Conservation (phyloP, 139 green algal species). For the Choricystis sp. region DNA sequence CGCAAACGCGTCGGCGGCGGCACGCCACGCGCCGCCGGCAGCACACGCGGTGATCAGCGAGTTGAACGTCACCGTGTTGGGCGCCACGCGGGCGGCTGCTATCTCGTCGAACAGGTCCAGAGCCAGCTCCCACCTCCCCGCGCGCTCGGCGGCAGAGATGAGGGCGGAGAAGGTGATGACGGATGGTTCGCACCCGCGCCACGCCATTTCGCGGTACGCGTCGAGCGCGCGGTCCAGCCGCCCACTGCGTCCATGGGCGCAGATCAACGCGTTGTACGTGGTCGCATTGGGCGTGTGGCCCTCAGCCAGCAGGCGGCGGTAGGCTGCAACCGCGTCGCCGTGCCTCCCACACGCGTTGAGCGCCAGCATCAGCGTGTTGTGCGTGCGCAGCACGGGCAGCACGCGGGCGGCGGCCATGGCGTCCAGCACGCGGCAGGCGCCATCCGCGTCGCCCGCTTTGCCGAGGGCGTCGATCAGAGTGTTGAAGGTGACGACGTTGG, state of each 20-base stretch:
- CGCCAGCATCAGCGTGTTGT: slow-evolving; percentile 74
- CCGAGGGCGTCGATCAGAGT: slow-evolving; percentile 55
- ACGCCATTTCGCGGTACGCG: slow-evolving; percentile 52
- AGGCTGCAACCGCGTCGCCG: slow-evolving; percentile 35
- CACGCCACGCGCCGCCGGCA: slow-evolving; percentile 33
- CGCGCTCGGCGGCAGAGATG: slow-evolving; percentile 47
- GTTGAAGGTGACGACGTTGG: slow-evolving; percentile 46
- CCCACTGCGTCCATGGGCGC: slow-evolving; percentile 42
- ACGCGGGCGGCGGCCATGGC: slow-evolving; percentile 39
- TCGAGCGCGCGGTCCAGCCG: slow-evolving; percentile 25
- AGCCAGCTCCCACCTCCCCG: slow-evolving; percentile 18
- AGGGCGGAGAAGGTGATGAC: slow-evolving; percentile 71
- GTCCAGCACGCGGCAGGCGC: slow-evolving; percentile 22
- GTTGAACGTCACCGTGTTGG: slow-evolving; percentile 27
- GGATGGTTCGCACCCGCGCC: slow-evolving; percentile 25
- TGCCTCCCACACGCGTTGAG: slow-evolving; percentile 73
- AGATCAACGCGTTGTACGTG: slow-evolving; percentile 67
- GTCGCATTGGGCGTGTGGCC: slow-evolving; percentile 48
- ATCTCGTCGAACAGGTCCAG: slow-evolving; percentile 20
- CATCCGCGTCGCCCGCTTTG: slow-evolving; percentile 54
- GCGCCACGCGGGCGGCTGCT: slow-evolving; percentile 4
- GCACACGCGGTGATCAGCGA: slow-evolving; percentile 16
- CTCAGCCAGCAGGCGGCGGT: slow-evolving; percentile 28
- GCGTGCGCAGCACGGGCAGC: slow-evolving; percentile 60
- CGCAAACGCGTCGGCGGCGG: slow-evolving; percentile 52